phyloP scores from a whole-genome alignment of 2,329 filamentous ascomycete genomes.

The Ophiostoma sp. region DNA sequence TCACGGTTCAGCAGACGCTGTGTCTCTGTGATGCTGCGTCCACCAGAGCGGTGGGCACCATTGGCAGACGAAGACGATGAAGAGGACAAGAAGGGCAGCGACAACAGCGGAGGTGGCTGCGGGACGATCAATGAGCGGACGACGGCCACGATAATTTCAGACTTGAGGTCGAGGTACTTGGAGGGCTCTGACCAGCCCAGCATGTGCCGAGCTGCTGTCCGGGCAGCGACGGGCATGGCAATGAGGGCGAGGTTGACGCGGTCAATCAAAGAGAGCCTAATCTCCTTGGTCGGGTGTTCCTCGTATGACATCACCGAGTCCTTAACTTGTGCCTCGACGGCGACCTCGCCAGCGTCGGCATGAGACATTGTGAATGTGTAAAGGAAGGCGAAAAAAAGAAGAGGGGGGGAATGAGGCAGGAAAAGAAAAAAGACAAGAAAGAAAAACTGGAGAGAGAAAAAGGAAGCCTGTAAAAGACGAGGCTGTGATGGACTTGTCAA shows the following conservation, averaged over 20 bases:
- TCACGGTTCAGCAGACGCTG: conserved; percentile 66
- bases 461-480: not conserved
- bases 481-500: not conserved
- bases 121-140: conserved; percentile 59
- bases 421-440: not conserved
- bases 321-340: not conserved
- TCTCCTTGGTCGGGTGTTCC: not conserved
- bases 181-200: conserved; percentile 69
- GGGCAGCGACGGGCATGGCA: conserved; percentile 59
- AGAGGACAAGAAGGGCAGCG: conserved; percentile 2
- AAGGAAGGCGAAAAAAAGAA: not conserved
- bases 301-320: conserved; percentile 10
- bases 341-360: not conserved
- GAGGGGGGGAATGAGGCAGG: not conserved
- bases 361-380: not conserved
- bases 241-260: conserved; percentile 16
- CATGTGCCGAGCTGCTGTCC: conserved; percentile 62
- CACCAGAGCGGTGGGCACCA: conserved; percentile 33
- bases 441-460: not conserved
- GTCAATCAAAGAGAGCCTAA: conserved; percentile 45
- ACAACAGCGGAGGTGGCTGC: not conserved
- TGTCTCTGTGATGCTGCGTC: conserved; percentile 56
- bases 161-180: conserved; percentile 76
- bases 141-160: conserved; percentile 69
- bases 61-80: not conserved